Base-by-base conservation (phyloP, 2,329 filamentous ascomycete genomes). In the Pezicula radicicola region DNA sequence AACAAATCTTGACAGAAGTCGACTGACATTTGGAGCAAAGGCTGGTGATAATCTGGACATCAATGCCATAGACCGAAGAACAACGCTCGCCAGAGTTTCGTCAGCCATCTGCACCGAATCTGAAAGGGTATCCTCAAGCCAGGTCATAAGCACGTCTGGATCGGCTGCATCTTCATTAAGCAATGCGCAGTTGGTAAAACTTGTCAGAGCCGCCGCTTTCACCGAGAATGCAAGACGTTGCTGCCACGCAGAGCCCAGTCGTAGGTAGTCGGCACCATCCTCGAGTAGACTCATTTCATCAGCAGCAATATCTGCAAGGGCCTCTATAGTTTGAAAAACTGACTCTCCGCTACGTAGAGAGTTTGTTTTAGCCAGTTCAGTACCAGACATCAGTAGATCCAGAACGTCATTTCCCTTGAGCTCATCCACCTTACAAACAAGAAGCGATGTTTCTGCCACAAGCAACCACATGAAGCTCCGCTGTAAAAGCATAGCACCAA, bases 401-500 rank as follows among this genome's bases (percentile, higher is more conserved):
- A 96, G 75, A 47, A 95, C 77, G 55, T 90, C 83, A 13, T 77
- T 75, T 39, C 80, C 76, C 48, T 79, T 77, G 36, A 88, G 72
- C 15, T 75, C 70, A n/a, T 80, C 73, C 6, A 79, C 77, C 39
- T 87, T 83, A 30, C 82, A 78, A 16, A 90, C 77, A 54, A 93
- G 75, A 27, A 93, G 78, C 13, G 89, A 89, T 2, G 89, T 90
- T 49, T 83, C 87, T 2, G 91, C 84, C 33, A 91, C 86, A 12
- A 97, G 77, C 30, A 97, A 81, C 69, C 84, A 86, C 78, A 95
- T 91, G 66, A 96, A 95, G 57, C 87, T 91, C 63, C 90, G 84
- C 67, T 96, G 91, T 19, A 99, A 72, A 6, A 97, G 79, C 87
- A 97, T 94, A 12, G 92, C 91, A 9, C 94, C 91, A 41, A 99